Conservation (phyloP, 2,329 filamentous ascomycete species). For the Niveomyces coronatus region DNA sequence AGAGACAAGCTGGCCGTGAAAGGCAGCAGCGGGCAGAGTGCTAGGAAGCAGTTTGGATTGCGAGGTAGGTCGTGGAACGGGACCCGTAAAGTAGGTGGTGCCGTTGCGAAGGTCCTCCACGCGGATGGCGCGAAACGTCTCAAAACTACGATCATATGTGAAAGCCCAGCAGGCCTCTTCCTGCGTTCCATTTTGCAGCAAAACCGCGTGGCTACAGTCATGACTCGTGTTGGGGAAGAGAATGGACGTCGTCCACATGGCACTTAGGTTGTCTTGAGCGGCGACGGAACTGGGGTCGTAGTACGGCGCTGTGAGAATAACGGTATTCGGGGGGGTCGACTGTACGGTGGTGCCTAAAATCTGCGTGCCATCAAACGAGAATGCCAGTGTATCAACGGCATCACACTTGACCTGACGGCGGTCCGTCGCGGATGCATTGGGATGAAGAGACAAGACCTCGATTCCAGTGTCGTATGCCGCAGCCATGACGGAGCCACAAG, state of each 20-base stretch:
- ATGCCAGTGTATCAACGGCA: constrained; percentile 61
- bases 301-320: constrained; percentile 70
- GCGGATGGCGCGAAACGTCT: constrained; percentile 67
- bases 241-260: constrained; percentile 78
- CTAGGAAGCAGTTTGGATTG: constrained; percentile 54
- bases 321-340: constrained; percentile 55
- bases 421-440: constrained; percentile 53
- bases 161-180: constrained; percentile 68
- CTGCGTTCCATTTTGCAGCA: constrained; percentile 50
- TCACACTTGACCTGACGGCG: constrained; percentile 70
- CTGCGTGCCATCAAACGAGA: constrained; percentile 70
- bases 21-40: constrained; percentile 59
- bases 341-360: constrained; percentile 65
- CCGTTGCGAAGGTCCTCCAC: constrained; percentile 66
- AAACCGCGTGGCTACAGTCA: constrained; percentile 66
- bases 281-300: constrained; percentile 61
- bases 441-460: constrained; percentile 67
- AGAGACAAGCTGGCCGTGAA: constrained; percentile 59
- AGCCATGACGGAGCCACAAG: constrained; percentile 71
- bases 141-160: constrained; percentile 65
- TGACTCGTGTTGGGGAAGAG: constrained; percentile 72
- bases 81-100: constrained; percentile 70
- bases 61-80: constrained; percentile 40
- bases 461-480: constrained; percentile 83
- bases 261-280: constrained; percentile 57